Percentiles rank a stretch among this genome's conserved stretches.
Evolutionary conservation across 345 rosid species (phyloP).

Genomic region (Dipteronia dyeriana): DNA sequence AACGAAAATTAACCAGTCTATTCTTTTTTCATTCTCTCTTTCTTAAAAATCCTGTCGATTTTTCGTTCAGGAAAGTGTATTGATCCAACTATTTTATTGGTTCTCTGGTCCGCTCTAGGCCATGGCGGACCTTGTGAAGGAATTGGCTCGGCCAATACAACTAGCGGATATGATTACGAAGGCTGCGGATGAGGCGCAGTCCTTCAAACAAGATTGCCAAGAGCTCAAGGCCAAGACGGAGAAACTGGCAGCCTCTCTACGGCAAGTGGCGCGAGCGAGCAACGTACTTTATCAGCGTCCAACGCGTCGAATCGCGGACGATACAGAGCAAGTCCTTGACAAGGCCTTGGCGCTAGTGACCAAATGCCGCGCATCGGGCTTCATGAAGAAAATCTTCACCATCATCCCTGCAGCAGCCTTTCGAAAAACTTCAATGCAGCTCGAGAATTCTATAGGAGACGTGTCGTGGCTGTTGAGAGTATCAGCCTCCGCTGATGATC

Average conservation of each 20-base stretch:
- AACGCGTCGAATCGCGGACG: constrained; percentile 70
- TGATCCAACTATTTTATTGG: not conserved
- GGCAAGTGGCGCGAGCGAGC: constrained; percentile 82
- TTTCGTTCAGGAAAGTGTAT: not conserved
- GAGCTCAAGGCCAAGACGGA: constrained; percentile 74
- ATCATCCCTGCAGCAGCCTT: constrained; percentile 83
- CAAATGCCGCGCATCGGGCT: constrained; percentile 69
- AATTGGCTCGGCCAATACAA: constrained; percentile 70
- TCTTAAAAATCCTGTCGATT: too few relatives aligned
- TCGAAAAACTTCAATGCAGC: constrained; percentile 57
- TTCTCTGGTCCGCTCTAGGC: constrained; percentile 40
- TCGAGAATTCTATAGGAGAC: constrained; percentile 81
- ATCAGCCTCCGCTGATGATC: constrained; percentile 53
- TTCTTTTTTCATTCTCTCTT: too few relatives aligned
- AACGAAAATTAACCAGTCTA: too few relatives aligned
- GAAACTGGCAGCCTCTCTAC: constrained; percentile 63
- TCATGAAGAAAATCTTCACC: constrained; percentile 74
- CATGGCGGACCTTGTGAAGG: constrained; percentile 79
- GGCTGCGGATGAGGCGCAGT: constrained; percentile 62
- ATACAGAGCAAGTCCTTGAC: constrained; percentile 73
- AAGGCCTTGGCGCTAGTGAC: constrained; percentile 58
- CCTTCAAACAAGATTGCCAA: constrained; percentile 71
- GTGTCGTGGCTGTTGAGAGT: constrained; percentile 80
- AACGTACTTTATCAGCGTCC: constrained; percentile 76
- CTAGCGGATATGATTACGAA: constrained; percentile 73